Percentiles rank a stretch among this genome's conserved stretches.
Evolutionary conservation across 2,329 filamentous ascomycete genomes (phyloP).

Genomic region (Davidsoniella australis): DNA sequence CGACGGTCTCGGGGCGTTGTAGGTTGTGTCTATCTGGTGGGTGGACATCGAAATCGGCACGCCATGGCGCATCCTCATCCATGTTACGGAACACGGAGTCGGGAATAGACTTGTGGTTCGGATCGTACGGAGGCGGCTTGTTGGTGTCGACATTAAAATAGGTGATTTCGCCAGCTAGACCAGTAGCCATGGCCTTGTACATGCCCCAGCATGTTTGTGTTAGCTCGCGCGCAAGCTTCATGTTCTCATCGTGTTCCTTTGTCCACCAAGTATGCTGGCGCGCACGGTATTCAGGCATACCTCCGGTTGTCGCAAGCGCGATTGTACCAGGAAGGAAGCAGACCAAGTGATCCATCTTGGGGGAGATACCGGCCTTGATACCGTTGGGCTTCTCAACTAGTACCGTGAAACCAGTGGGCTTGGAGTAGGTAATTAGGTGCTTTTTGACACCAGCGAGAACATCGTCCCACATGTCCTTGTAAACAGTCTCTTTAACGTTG

Average conservation of each 20-base stretch:
- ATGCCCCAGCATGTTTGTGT: conserved; percentile 98
- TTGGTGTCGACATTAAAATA: conserved; percentile 58
- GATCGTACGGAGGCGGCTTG: conserved; percentile 13
- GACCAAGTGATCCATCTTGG: conserved; percentile 96
- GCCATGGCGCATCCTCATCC: conserved; percentile 39
- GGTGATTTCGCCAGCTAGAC: conserved; percentile 85
- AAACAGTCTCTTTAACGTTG: conserved; percentile 66
- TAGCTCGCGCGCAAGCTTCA: conserved; percentile 71
- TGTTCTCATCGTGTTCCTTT: conserved; percentile 66
- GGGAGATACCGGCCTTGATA: conserved; percentile 44
- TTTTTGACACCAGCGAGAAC: conserved; percentile 72
- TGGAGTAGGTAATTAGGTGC: conserved; percentile 79
- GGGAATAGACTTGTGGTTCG: conserved; percentile 19
- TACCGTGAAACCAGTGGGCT: conserved; percentile 65
- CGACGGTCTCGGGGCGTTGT: conserved; percentile 90
- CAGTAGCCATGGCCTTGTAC: conserved; percentile 80
- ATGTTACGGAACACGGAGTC: conserved; percentile 7
- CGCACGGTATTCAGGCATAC: conserved; percentile 57
- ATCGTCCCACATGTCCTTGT: conserved; percentile 86
- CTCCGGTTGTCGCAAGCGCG: conserved; percentile 70
- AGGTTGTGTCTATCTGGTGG: conserved; percentile 78
- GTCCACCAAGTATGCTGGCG: conserved; percentile 57
- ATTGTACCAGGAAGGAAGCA: conserved; percentile 97
- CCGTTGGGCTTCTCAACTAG: conserved; percentile 73
- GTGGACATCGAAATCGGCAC: conserved; percentile 64